Base-by-base conservation (phyloP, 179 eudicot species). In the Nepenthes alata region DNA sequence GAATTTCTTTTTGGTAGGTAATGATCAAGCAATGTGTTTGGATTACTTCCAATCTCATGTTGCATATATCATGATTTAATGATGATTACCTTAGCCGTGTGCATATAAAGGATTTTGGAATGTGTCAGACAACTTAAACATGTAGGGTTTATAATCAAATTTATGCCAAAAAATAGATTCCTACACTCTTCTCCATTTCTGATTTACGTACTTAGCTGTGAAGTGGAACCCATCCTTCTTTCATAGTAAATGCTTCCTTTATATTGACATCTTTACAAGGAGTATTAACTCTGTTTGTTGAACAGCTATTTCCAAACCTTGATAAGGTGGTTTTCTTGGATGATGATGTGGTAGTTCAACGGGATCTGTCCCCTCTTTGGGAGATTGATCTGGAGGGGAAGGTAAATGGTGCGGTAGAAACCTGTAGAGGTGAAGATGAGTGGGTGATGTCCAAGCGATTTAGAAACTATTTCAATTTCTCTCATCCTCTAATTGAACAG, bases 321-420 rank as follows among this genome's bases (percentile, higher is more conserved):
- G 91, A 89, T 72, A 93, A 93, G 80, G 86, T 93, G 75, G 93
- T 93, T 38, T 93, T 89, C 77, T 75, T 93, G 62, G 98, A 93
- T 47, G 98, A 93, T 58, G 98, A 93, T 73, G 79, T 93, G 60
- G 98, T 90, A 61, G 76, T 90, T 74, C 98, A 93, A 70, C 90
- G 83, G 67, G 97, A 93, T 74, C 79, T 93, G 38, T 77, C 97
- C 57, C 97, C 91, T 59, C 86, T 93, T 56, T 93, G 96, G 96
- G 88, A 83, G 48, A 77, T 90, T 70, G 83, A 88, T 73, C 97
- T 93, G 64, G 79, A 77, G 65, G 97, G 97, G 58, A 87, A 87
- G 79, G 96, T 93, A 39, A 93, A 93, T 70, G 98, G 97, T 73
- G 98, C 98, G 52, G 98, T 93, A 52, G 98, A 93, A 78, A 93